phyloP scores from a whole-genome alignment of 441 rosid species.

The Eugenia klotzschiana region DNA sequence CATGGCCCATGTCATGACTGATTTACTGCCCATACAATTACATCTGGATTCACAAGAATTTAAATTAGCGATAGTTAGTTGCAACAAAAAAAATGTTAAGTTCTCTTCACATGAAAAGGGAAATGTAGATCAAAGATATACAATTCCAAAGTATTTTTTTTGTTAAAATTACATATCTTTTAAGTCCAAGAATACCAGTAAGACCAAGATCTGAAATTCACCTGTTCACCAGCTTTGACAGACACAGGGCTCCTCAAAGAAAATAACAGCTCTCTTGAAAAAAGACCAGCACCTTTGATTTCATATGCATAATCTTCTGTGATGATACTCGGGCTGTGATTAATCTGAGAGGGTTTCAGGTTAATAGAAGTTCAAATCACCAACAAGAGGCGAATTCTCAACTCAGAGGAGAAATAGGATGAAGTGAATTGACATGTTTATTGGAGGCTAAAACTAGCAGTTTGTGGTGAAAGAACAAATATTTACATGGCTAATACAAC shows the following conservation, averaged over 20 bases:
- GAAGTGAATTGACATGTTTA: background rate
- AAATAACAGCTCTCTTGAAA: conserved; percentile 76
- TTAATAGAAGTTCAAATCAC: conserved; percentile 8
- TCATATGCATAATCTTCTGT: conserved; percentile 76
- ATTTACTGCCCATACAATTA: background rate
- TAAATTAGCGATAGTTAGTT: background rate
- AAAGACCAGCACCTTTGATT: conserved; percentile 86
- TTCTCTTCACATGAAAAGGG: background rate
- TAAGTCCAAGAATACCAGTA: background rate
- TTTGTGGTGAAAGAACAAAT: background rate
- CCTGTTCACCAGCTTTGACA: conserved; percentile 91
- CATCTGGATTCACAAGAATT: background rate
- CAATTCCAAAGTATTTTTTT: background rate
- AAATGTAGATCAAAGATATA: background rate
- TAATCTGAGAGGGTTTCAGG: conserved; percentile 42
- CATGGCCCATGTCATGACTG: background rate
- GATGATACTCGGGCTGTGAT: conserved; percentile 62
- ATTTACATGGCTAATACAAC: background rate
- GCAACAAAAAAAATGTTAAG: background rate
- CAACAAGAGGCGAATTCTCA: background rate
- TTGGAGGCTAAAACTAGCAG: background rate
- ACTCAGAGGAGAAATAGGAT: background rate
- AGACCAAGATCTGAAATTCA: conserved; percentile 8
- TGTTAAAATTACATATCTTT: background rate
- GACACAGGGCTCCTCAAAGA: conserved; percentile 63